Evolutionary conservation across 129 eudicot genomes (phyloP), one percentile per base, ranked within the genome.

Genomic region (Flaveria ramosissima): DNA sequence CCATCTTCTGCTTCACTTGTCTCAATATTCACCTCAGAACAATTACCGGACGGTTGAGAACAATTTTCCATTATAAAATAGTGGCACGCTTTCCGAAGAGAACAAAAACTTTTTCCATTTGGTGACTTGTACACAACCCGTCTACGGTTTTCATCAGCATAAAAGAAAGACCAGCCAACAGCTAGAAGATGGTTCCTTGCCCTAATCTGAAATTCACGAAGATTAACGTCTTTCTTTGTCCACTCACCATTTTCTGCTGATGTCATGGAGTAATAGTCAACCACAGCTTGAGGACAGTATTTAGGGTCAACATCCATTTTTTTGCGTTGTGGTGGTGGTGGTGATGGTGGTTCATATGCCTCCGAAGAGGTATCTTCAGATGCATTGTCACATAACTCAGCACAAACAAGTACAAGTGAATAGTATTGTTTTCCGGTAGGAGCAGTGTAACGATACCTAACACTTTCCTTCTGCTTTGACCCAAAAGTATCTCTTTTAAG

Each of bases 161-260:
- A 48, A 83, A 21, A 75, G 3, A 87, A 5, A 24, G 46, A 16
- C 97, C 97, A 94, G 21, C 97, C 93, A 21, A 81, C 74, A 21
- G 93, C 86, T 24, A 64, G 32, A 32, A 94, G 84, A 85, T 94
- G 96, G 56, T 75, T 84, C 79, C 78, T 84, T 32, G 80, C 98
- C 74, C 82, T 77, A 30, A 17, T 3, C 6, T 69, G 78, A 73
- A 76, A 17, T 7, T 71, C 76, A 56, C 42, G 70, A 1, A 55
- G 39, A 9, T 9, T 39, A 60, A 14, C 39, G 53, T 41, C 61
- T 70, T 20, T 69, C 8, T 36, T 53, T 13, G 74, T 23, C 19
- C 46, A 59, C 26, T 55, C 75, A 9, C 19, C 4, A 7, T 48
- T 30, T n/a, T 73, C 82, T 39, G 53, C 62, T 19, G 6, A 19